phyloP scores from a whole-genome alignment of 495 filamentous ascomycete species.

The Echria macrotheca region DNA sequence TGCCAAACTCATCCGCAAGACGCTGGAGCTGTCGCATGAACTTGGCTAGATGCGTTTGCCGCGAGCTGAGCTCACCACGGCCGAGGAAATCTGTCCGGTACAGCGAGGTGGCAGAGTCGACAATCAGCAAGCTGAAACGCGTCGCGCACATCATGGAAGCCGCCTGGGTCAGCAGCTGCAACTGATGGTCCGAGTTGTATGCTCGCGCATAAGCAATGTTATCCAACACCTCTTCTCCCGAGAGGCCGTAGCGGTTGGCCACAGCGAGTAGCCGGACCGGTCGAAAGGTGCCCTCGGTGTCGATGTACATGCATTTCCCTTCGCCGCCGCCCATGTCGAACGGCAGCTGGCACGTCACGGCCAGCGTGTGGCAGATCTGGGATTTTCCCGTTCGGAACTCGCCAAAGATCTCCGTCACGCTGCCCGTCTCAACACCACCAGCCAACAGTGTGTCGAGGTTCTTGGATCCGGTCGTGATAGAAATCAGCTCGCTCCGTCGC shows the following conservation, averaged over 20 bases:
- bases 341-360: constrained; percentile 92
- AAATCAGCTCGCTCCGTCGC: constrained; percentile 90
- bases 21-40: constrained; percentile 94
- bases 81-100: constrained; percentile 96
- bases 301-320: constrained; percentile 98
- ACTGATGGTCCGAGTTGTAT: constrained; percentile 97
- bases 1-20: constrained; percentile 95
- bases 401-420: constrained; percentile 97
- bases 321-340: constrained; percentile 99
- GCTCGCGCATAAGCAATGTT: constrained; percentile 97
- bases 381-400: constrained; percentile 98
- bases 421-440: constrained; percentile 92
- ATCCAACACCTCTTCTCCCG: constrained; percentile 94
- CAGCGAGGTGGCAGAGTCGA: constrained; percentile 89
- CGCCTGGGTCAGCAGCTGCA: constrained; percentile 89
- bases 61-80: constrained; percentile 81
- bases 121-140: constrained; percentile 88
- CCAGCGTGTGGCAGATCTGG: constrained; percentile 97
- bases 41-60: constrained; percentile 92
- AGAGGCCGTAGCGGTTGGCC: constrained; percentile 87
- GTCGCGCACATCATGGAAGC: constrained; percentile 99
- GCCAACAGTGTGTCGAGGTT: constrained; percentile 92
- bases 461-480: constrained; percentile 95
- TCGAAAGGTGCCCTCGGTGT: constrained; percentile 95
- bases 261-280: constrained; percentile 87